Base-by-base conservation (phyloP, 305 asterid species). In the Striga hermonthica region DNA sequence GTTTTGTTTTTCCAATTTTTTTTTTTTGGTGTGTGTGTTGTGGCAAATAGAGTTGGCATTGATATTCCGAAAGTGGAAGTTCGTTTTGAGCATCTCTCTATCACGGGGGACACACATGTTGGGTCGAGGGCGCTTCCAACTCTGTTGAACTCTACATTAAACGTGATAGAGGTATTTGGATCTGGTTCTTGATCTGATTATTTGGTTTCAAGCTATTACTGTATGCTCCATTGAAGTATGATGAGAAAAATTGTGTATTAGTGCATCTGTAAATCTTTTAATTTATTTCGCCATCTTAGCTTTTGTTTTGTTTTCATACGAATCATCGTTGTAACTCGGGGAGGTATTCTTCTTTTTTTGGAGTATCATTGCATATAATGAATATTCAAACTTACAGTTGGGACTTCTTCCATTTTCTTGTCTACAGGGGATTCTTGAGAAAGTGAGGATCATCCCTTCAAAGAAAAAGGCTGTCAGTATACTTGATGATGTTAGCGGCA, bases 51-150 rank as follows among this genome's bases (percentile, higher is more conserved):
- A 75, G 99, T 88, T 60, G 91, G 90, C 49, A 85, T 93, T 48
- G 96, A 93, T 28, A 76, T 86, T 73, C 97, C 97, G 4, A 90
- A 84, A 76, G 79, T 88, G 3, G 99, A 93, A 75, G 96, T 93
- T 66, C 86, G 99, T 3, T 93, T 14, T 52, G 95, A 89, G 80
- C 79, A 80, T 77, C 68, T 93, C 52, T 80, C 86, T 1, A 49
- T 90, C 13, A 96, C 88, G 53, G 96, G 97, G 70, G 99, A 93
- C 60, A 75, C 86, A 40, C 75, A 74, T 74, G 79, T 61, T 50
- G 99, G 96, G 68, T 84, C 96, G 13, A 79, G 97, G 81, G 97
- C 97, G n/a, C 83, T 93, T 64, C 99, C 97, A 4, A 90, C 99
- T 64, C 78, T 93, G 68, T 75, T 76, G 68, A 93, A 93, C 78